Evolutionary conservation across 495 filamentous ascomycete genomes (phyloP).

Genomic region (Annulohypoxylon bovei): DNA sequence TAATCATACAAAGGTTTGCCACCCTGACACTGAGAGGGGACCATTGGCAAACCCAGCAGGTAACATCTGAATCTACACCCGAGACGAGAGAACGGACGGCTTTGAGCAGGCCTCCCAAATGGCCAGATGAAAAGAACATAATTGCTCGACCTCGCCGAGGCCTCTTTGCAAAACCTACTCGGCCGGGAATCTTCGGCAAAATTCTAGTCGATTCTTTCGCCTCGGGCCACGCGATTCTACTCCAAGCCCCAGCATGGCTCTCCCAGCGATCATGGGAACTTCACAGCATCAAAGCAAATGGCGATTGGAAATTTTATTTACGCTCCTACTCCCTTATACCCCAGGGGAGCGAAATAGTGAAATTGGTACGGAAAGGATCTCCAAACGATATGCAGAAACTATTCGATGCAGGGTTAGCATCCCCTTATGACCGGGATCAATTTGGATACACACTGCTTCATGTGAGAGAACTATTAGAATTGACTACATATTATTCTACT

Average conservation of each 20-base stretch:
- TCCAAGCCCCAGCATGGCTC: conserved; percentile 16
- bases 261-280: conserved; percentile 27
- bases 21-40: background rate
- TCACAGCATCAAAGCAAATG: conserved; percentile 24
- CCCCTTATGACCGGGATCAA: conserved; percentile 7
- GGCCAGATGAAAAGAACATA: background rate
- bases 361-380: background rate
- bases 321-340: conserved; percentile 17
- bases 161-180: background rate
- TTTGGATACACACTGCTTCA: conserved; percentile 10
- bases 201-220: background rate
- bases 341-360: background rate
- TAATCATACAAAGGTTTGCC: conserved; percentile 33
- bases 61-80: background rate
- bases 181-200: conserved; percentile 3
- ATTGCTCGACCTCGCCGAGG: background rate
- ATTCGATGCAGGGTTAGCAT: conserved; percentile 24
- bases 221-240: background rate
- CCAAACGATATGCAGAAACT: conserved; percentile 19
- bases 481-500: background rate
- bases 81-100: background rate
- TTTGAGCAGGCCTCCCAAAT: background rate
- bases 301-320: conserved; percentile 27
- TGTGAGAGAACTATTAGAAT: background rate
- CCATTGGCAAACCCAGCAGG: background rate